Evolutionary conservation across 2,329 filamentous ascomycete genomes (phyloP).

Genomic region (Boeremia exigua): DNA sequence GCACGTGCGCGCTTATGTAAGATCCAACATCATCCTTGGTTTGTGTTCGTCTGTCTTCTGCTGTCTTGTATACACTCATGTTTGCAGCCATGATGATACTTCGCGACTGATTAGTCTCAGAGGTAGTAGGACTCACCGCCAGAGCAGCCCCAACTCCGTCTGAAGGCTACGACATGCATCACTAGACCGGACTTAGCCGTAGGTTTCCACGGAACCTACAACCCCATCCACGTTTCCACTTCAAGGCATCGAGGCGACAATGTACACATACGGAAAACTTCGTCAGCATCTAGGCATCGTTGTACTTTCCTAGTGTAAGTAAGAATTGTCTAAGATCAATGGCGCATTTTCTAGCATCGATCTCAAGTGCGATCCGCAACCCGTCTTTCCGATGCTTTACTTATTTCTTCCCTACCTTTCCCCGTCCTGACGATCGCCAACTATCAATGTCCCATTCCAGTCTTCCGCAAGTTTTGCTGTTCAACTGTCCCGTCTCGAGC

Average conservation of each 20-base stretch:
- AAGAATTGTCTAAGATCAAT: too few relatives aligned
- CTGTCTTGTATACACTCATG: not conserved
- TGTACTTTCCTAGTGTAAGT: too few relatives aligned
- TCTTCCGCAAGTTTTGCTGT: not conserved
- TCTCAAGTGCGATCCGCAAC: too few relatives aligned
- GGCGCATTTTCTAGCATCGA: too few relatives aligned
- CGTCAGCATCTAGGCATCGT: too few relatives aligned
- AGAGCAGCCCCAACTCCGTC: too few relatives aligned
- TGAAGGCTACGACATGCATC: too few relatives aligned
- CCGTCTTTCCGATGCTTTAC: too few relatives aligned
- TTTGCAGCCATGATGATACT: not conserved
- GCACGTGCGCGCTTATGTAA: slow-evolving; percentile 17
- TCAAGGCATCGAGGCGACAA: not conserved
- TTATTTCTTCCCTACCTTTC: too few relatives aligned
- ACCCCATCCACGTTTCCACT: not conserved
- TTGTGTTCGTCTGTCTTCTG: not conserved
- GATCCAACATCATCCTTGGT: not conserved
- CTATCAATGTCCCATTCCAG: not conserved
- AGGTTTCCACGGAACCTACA: not conserved
- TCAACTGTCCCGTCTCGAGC: not conserved
- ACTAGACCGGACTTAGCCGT: not conserved
- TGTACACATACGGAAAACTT: not conserved
- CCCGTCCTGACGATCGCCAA: not conserved
- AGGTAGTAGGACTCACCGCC: too few relatives aligned
- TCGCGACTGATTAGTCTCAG: not conserved